Base-by-base conservation (phyloP, 176 grass and related monocot genomes). In the Aegilops bicornis region DNA sequence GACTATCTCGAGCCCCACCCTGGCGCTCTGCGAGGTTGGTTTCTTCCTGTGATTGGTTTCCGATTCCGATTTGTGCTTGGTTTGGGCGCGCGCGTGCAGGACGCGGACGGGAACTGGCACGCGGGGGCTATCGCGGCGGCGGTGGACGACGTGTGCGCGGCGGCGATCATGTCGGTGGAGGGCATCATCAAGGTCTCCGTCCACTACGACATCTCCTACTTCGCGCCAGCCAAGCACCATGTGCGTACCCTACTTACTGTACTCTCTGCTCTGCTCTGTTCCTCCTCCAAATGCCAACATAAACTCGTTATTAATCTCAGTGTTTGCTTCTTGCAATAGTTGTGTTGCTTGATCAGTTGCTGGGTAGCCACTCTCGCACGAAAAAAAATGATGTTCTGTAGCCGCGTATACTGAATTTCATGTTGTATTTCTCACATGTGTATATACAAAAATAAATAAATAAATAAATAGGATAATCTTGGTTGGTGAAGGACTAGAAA, bases 101-200 rank as follows among this genome's bases (percentile, higher is more conserved):
- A 95, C 63, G 88, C 62, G 65, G 83, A 95, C 35, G 93, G 91
- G 61, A 98, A 89, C 45, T 98, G 95, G 95, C 95, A 98, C 60
- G 14, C 95, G 0, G 93, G 95, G 42, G 90, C 91, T 23, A 98
- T 98, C 71, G 87, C 91, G 10, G 88, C 91, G 5, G 82, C 73
- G 62, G 70, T 88, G 37, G 95, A 98, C 79, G 91, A 95, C 84
- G 93, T 98, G 15, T 90, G 95, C 79, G 93, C 91, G 33, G 91
- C 95, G 13, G 93, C 93, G 10, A 95, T 98, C 84, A 23, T 95
- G 89, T 93, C 95, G 59, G 56, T 86, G 62, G 85, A 93, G 79
- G 91, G 91, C 40, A 76, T 95, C 84, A 93, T 93, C 91, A 92
- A 89, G 31, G 71, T 98, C 83, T 93, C 93, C 50, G 93, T 98